Base-by-base conservation (phyloP, 148 eudicot species). In the Rhododendron griersonianum region DNA sequence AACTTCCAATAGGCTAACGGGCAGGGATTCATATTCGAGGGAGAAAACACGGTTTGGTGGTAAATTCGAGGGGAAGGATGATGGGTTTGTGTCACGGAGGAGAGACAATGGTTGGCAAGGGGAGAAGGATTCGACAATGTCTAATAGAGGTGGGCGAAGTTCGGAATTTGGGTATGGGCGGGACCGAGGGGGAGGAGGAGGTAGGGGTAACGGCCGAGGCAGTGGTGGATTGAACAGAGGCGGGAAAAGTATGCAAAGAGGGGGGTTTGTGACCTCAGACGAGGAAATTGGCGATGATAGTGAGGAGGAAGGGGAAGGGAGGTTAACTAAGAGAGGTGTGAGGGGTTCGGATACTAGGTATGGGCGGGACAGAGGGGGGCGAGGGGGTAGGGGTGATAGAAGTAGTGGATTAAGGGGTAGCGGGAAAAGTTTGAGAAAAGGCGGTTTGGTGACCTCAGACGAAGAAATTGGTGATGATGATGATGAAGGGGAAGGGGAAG, bases 291-390 rank as follows among this genome's bases (percentile, higher is more conserved):
- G 15, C 37, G 85, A 73, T 51, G 87, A 85, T 81, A 89, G 81
- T 37, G 92, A 83, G 14, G 91, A 85, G 59, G 91, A 82, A 30
- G 87, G 75, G 75, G 90, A 87, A 85, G 82, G 88, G 69, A 90
- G 89, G 83, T 86, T 87, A 73, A 85, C 74, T 37, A 86, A 88
- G 7, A 87, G 91, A 78, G 57, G 81, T 78, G 81, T 57, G 57
- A 78, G 59, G 25, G 57, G 35, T 78, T 78, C 37, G 5, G 81
- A 47, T 45, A 47, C 48, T 5, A 14, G 81, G 19, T 45, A n/a
- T 78, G 81, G 81, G 57, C 57, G 18, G 59, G 25, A 59, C 59
- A 23, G 57, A 47, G 37, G 81, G 33, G 73, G 30, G 33, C 73
- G 73, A 14, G 71, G 47, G 85, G 85, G 80, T 83, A 80, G 47